Evolutionary conservation across 2,329 filamentous ascomycete species (phyloP).

Genomic region (Diplodia sapinea): DNA sequence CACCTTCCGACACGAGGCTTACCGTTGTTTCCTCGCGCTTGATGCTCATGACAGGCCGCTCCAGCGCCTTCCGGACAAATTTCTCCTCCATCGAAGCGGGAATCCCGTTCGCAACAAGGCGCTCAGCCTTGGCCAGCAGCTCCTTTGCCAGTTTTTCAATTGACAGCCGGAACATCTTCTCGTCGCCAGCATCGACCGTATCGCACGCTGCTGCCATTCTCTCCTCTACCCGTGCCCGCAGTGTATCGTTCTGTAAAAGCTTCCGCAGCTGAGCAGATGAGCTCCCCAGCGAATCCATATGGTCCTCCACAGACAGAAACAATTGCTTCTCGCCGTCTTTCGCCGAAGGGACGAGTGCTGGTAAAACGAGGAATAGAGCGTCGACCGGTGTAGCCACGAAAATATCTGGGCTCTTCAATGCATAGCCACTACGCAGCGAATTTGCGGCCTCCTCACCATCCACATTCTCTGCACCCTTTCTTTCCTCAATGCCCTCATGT

Average conservation of each 20-base stretch:
- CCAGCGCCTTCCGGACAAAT: conserved; percentile 77
- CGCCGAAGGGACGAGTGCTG: conserved; percentile 64
- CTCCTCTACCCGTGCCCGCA: conserved; percentile 60
- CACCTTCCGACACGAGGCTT: conserved; percentile 37
- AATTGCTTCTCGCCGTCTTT: conserved; percentile 62
- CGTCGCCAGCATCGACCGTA: conserved; percentile 79
- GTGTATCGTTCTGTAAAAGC: conserved; percentile 56
- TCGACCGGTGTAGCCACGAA: conserved; percentile 85
- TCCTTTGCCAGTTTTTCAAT: conserved; percentile 70
- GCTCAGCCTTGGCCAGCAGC: conserved; percentile 73
- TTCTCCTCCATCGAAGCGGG: conserved; percentile 84
- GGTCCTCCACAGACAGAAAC: conserved; percentile 73
- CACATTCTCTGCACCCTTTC: not conserved
- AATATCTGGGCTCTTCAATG: conserved; percentile 74
- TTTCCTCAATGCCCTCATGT: conserved; percentile 28
- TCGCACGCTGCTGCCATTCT: conserved; percentile 78
- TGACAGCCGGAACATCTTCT: conserved; percentile 82
- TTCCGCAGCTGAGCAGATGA: conserved; percentile 64
- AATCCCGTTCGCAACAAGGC: conserved; percentile 68
- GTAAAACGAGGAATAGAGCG: conserved; percentile 80
- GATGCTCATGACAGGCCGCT: conserved; percentile 74
- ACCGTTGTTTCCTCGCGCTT: conserved; percentile 61
- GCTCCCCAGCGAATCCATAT: conserved; percentile 67
- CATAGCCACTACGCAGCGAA: conserved; percentile 51
- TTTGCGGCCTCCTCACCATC: not conserved